Conservation (phyloP, 371 early-diverging fungal species). For the Mortierella sp. region DNA sequence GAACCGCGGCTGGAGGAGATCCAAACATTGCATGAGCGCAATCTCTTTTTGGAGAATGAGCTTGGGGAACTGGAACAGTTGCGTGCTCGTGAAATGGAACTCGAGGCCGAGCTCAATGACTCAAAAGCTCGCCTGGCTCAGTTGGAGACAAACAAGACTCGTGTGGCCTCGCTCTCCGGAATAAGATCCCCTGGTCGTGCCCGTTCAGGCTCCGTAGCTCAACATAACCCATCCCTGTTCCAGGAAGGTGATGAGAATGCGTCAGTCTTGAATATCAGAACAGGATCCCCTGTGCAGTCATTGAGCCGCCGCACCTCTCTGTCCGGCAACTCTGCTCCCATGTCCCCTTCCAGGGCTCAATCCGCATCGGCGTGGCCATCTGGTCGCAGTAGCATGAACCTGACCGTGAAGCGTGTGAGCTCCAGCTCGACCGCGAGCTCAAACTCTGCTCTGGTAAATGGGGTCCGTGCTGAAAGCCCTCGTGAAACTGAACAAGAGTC, state of each 20-base stretch:
- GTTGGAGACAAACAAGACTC: slow-evolving; percentile 38
- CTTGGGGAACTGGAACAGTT: slow-evolving; percentile 48
- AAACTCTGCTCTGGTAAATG: slow-evolving; percentile 7
- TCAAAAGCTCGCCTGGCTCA: slow-evolving; percentile 36
- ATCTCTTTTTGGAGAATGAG: slow-evolving; percentile 43
- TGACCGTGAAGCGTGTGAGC: slow-evolving; percentile 38
- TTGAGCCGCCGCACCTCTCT: slow-evolving; percentile 23
- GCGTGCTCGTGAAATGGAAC: slow-evolving; percentile 54
- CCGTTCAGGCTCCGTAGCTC: slow-evolving; percentile 42
- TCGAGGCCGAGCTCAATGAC: slow-evolving; percentile 39
- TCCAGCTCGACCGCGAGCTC: slow-evolving; percentile 37
- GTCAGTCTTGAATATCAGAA: slow-evolving; percentile 10
- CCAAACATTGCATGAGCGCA: slow-evolving; percentile 41
- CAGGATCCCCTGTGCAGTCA: slow-evolving; percentile 29
- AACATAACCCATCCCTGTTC: slow-evolving; percentile 32
- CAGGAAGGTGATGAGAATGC: slow-evolving; percentile 34
- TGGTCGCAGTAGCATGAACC: slow-evolving; percentile 41
- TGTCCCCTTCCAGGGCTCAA: slow-evolving; percentile 21
- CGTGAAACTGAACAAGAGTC: slow-evolving; percentile 14
- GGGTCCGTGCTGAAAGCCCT: slow-evolving; percentile 15
- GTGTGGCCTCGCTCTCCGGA: slow-evolving; percentile 40
- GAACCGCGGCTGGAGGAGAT: slow-evolving; percentile 47
- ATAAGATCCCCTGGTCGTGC: slow-evolving; percentile 21
- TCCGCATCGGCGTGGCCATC: slow-evolving; percentile 40
- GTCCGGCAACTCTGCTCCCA: slow-evolving; percentile 22